Base-by-base conservation (phyloP, 2,329 filamentous ascomycete genomes). In the Cyanodermella asteris region DNA sequence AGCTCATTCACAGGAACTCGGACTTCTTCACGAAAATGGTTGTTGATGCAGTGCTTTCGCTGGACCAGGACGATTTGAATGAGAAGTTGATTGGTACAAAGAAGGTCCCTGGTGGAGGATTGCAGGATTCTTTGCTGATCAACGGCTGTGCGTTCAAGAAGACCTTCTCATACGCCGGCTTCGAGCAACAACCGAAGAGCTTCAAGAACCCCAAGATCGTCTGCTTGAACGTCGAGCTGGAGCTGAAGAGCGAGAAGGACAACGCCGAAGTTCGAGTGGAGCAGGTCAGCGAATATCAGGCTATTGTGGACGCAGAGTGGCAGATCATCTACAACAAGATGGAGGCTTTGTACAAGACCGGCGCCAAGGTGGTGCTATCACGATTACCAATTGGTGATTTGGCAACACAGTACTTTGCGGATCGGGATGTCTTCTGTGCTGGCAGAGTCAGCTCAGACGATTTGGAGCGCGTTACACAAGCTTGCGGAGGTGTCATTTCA, bases 251-350 rank as follows among this genome's bases (percentile, higher is more conserved):
- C 33, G 87, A 97, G 53, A 97, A 93, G 63, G 87, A 97, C 57
- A 97, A 97, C 43, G 87, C 87, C 31, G 87, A 97, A 58, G 81
- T 97, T 34, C 73, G 87, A 31, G 82, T 97, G 30, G 87, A 94
- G 55, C 82, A 94, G 52, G 87, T 97, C 26, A 91, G 84, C 12
- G 87, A 97, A 55, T 97, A 97, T 59, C 87, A 97, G 56, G 87
- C 87, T 34, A 93, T 97, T 39, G 87, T 97, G 46, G 87, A 97
- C 45, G 87, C 87, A 16, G 87, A 97, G 54, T 97, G 87, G 87
- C 81, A 93, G 53, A 97, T 97, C 46, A 97, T 97, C 51, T 94
- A 74, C 68, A 84, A 93, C 61, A 97, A 97, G 64, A 76, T 97
- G 48, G 87, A 97, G 57, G 78, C 84, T 24, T 57, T 91, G 27